phyloP scores from a whole-genome alignment of 2,329 filamentous ascomycete species.

The Phaeoacremonium minimum region DNA sequence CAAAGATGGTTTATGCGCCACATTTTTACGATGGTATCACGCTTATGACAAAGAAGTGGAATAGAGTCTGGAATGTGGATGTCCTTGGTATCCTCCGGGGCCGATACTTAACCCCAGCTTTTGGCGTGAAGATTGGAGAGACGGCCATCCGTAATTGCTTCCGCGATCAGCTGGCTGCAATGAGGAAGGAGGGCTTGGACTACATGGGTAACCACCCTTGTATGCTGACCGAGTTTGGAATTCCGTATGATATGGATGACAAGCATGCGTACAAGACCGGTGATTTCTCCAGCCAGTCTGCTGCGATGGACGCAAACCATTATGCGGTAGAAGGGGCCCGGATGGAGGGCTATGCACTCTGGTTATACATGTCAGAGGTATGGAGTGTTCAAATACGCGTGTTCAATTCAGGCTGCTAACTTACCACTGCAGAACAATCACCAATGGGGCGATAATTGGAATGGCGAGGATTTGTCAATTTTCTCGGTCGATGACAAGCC shows the following conservation, averaged over 20 bases:
- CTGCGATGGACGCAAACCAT: slow-evolving; percentile 94
- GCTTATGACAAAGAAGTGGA: slow-evolving; percentile 98
- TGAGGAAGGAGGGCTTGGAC: slow-evolving; percentile 82
- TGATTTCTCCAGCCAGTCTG: slow-evolving; percentile 87
- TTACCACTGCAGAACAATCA: slow-evolving; percentile 67
- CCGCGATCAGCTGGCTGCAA: slow-evolving; percentile 76
- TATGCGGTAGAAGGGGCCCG: slow-evolving; percentile 82
- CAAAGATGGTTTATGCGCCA: slow-evolving; percentile 84
- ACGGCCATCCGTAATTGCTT: slow-evolving; percentile 92
- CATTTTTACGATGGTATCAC: slow-evolving; percentile 98
- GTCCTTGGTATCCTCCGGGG: slow-evolving; percentile 89
- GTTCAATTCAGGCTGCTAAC: no score
- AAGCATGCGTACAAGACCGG: slow-evolving; percentile 94
- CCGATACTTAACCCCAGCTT: slow-evolving; percentile 80
- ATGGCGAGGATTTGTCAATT: slow-evolving; percentile 93
- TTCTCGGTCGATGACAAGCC: slow-evolving; percentile 77
- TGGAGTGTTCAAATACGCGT: no score
- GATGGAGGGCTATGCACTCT: slow-evolving; percentile 82
- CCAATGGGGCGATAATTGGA: slow-evolving; percentile 89
- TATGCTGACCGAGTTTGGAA: slow-evolving; percentile 91
- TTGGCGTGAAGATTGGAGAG: slow-evolving; percentile 90
- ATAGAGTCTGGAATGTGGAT: slow-evolving; percentile 94
- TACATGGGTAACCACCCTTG: slow-evolving; percentile 86
- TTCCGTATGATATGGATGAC: slow-evolving; percentile 98
- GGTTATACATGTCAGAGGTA: slow-evolving; percentile 77